Conservation (phyloP, 306 rosid genomes). For the Quercus dentata region DNA sequence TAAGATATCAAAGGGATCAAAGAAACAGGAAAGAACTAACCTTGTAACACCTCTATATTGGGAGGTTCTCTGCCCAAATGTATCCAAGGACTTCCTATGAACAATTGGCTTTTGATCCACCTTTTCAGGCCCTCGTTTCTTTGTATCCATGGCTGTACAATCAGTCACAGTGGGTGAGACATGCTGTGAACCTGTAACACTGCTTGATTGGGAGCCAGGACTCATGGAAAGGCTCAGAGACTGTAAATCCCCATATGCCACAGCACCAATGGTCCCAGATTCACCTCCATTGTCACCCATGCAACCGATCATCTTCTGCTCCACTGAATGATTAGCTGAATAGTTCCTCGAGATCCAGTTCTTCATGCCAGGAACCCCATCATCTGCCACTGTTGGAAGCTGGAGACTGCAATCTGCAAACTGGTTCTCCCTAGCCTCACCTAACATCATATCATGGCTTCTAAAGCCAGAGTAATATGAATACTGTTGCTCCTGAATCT, state of each 20-base stretch:
- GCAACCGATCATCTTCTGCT: constrained; percentile 47
- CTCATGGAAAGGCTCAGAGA: constrained; percentile 78
- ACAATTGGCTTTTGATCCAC: constrained; percentile 64
- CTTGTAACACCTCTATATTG: constrained; percentile 94
- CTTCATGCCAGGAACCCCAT: constrained; percentile 40
- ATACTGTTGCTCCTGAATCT: constrained; percentile 28
- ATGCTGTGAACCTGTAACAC: constrained; percentile 60
- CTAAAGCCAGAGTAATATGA: constrained; percentile 38
- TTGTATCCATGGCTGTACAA: constrained; percentile 53
- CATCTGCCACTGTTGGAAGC: constrained; percentile 31
- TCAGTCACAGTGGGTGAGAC: constrained; percentile 44
- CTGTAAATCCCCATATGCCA: constrained; percentile 65
- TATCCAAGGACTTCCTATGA: constrained; percentile 85
- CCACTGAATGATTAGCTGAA: constrained; percentile 20
- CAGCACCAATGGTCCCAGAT: constrained; percentile 46
- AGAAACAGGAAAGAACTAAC: constrained; percentile 27
- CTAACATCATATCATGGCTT: constrained; percentile 38
- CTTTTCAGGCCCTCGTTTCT: constrained; percentile 70
- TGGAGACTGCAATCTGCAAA: constrained; percentile 40
- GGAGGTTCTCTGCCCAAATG: constrained; percentile 92
- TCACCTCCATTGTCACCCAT: constrained; percentile 55
- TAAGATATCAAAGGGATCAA: not conserved
- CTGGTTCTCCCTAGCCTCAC: constrained; percentile 39
- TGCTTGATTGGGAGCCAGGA: constrained; percentile 82
- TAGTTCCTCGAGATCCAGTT: constrained; percentile 52